A percentile compares a stretch with the other conserved stretches of the same genome.
These are phyloP conservation scores for Ogataea hybrid DNA, from an alignment of 1,139 yeast genomes.

Conservation along the genomic window DNA sequence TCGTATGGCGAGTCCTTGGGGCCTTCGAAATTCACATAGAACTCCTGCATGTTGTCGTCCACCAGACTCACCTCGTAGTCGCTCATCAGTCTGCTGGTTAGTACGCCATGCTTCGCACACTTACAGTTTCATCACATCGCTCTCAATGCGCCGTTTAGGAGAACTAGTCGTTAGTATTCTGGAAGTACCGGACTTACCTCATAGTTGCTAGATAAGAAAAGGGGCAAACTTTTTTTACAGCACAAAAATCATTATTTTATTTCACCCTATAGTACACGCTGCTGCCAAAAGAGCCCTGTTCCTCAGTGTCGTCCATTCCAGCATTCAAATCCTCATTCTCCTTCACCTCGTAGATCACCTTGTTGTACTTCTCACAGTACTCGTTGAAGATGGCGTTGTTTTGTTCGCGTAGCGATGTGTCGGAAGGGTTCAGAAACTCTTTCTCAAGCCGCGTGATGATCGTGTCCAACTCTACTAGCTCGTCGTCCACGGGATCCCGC, in stretches of 20 bases:
- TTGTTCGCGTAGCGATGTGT: slow-evolving; percentile 10
- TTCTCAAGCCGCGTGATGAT: slow-evolving; percentile 17
- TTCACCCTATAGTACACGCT: slow-evolving; percentile 2
- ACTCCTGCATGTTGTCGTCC: slow-evolving; percentile 89
- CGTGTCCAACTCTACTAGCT: slow-evolving; percentile 11
- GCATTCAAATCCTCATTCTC: slow-evolving; percentile 15
- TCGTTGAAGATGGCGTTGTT: slow-evolving; percentile 21
- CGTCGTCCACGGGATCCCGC: slow-evolving; percentile 6
- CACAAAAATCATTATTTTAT: background rate
- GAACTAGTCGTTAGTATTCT: slow-evolving; percentile 41
- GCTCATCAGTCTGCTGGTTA: slow-evolving; percentile 65
- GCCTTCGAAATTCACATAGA: slow-evolving; percentile 81
- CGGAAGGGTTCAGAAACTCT: slow-evolving; percentile 24
- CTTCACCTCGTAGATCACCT: slow-evolving; percentile 23
- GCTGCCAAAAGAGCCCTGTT: background rate
- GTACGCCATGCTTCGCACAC: slow-evolving; percentile 26
- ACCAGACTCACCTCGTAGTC: slow-evolving; percentile 86
- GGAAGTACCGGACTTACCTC: slow-evolving; percentile 16
- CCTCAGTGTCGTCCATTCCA: slow-evolving; percentile 13
- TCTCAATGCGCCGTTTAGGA: slow-evolving; percentile 87
- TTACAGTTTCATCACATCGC: slow-evolving; percentile 92
- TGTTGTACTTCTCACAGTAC: slow-evolving; percentile 19
- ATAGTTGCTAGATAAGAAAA: slow-evolving; percentile 12
- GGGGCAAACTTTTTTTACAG: slow-evolving; percentile 10
- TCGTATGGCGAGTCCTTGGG: slow-evolving; percentile 89